A percentile compares a stretch with the other conserved stretches of the same genome.
phyloP scores from a whole-genome alignment of 768 basidiomycete species.

The Tubosaeta sp. region DNA sequence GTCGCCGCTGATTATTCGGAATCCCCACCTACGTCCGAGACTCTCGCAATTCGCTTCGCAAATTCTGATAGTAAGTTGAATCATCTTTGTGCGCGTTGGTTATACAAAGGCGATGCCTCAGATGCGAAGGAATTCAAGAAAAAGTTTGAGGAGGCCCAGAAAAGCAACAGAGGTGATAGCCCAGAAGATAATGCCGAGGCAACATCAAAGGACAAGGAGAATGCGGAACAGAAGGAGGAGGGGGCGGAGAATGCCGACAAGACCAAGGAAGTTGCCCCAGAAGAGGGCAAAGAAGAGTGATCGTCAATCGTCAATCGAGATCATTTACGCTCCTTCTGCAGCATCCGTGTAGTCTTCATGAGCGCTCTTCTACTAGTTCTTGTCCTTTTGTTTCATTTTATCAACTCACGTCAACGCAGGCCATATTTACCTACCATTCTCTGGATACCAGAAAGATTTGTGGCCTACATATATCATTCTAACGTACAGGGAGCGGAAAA shows the following conservation, averaged over 20 bases:
- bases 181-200: conserved; percentile 23
- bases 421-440: conserved; percentile 25
- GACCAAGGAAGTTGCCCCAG: conserved; percentile 24
- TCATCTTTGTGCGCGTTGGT: background rate
- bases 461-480: background rate
- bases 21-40: conserved; percentile 84
- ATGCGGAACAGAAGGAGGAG: conserved; percentile 17
- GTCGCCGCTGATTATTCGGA: conserved; percentile 95
- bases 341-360: conserved; percentile 4
- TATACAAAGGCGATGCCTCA: conserved; percentile 33
- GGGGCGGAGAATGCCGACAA: conserved; percentile 33
- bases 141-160: conserved; percentile 83
- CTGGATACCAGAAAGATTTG: conserved; percentile 24
- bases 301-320: conserved; percentile 1
- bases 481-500: background rate
- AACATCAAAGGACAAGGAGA: conserved; percentile 23
- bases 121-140: conserved; percentile 85
- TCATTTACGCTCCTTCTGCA: conserved; percentile 6
- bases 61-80: conserved; percentile 87
- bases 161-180: conserved; percentile 45
- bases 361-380: conserved; percentile 9
- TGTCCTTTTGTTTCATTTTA: conserved; percentile 5
- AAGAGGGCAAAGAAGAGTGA: conserved; percentile 35
- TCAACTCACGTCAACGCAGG: conserved; percentile 27
- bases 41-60: conserved; percentile 96